Base-by-base conservation (phyloP, 169 alveolate genomes). In the Cytauxzoon felis region DNA sequence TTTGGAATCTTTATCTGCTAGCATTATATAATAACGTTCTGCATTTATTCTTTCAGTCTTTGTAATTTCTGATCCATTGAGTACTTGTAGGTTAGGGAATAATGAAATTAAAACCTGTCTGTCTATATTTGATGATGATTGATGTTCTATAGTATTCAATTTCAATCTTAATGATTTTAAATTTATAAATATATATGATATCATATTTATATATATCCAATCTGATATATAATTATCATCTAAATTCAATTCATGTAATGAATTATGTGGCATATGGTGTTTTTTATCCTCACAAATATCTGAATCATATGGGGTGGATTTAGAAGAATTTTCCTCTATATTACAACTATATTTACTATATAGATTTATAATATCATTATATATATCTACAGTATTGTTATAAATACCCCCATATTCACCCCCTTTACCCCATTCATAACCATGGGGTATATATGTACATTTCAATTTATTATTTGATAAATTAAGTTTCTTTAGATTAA, bases 61-160 rank as follows among this genome's bases (percentile, higher is more conserved):
- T 11, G 79, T 23, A 7, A 75, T 42, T 8, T 41, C 57, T 4
- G 79, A 19, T 57, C 85, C 85, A 49, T 75, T 64, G 7, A 75
- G 48, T 32, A 64, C 72, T 4, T 64, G 32, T 13, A 75, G 57
- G 23, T 9, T 27, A 16, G 79, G 80, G 67, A 75, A 75, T 4
- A 64, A 57, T 11, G 76, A 45, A 2, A 75, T 64, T 27, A 64
- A 19, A 11, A 53, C 65, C 54, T 60, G 63, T 9, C 85, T 63
- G 41, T 51, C 43, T 32, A 64, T 18, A 45, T 64, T 57, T 16
- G 40, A 30, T 1, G 34, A 16, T 2, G 54, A 0, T 19, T 58
- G 42, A 30, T 36, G 18, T 27, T 58, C 27, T 16, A 53, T 11
- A 13, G 9, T 0, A 36, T 49, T 50, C 27, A 38, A 30, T 26